phyloP scores from a whole-genome alignment of 352 stramenopile genomes.

The Pythium periplocum region DNA sequence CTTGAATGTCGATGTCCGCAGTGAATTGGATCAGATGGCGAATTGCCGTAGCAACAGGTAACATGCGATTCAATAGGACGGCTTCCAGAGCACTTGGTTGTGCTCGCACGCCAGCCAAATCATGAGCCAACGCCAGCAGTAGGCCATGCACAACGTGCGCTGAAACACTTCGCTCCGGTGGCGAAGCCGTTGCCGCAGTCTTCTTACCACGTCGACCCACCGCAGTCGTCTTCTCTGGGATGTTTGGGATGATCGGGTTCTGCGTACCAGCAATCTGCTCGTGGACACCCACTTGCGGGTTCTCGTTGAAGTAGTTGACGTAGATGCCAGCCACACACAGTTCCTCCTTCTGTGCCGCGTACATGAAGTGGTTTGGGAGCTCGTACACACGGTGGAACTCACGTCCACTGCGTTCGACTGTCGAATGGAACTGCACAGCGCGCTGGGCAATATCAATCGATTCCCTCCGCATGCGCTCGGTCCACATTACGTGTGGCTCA shows the following conservation, averaged over 20 bases:
- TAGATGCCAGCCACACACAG: constrained; percentile 83
- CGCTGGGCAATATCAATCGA: constrained; percentile 57
- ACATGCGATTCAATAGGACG: constrained; percentile 60
- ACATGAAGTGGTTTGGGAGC: constrained; percentile 69
- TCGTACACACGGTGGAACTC: constrained; percentile 75
- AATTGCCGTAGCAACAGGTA: constrained; percentile 76
- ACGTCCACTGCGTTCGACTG: constrained; percentile 42
- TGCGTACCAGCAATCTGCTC: constrained; percentile 71
- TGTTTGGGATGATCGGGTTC: constrained; percentile 25
- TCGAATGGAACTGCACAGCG: constrained; percentile 69
- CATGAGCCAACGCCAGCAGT: constrained; percentile 57
- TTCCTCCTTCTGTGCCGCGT: constrained; percentile 76
- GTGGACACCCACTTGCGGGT: constrained; percentile 63
- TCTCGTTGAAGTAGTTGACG: constrained; percentile 88
- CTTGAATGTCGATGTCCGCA: constrained; percentile 76
- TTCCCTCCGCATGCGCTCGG: constrained; percentile 74
- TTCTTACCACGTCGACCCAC: constrained; percentile 11
- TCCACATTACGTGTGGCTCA: constrained; percentile 86
- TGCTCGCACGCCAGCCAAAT: constrained; percentile 65
- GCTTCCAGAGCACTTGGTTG: constrained; percentile 64
- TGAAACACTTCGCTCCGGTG: constrained; percentile 46
- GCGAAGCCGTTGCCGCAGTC: constrained; percentile 14
- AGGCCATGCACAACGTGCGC: constrained; percentile 74
- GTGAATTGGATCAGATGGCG: constrained; percentile 79
- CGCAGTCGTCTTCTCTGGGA: constrained; percentile 18